phyloP scores from a whole-genome alignment of 768 basidiomycete genomes.

The Lyophyllum atratum region DNA sequence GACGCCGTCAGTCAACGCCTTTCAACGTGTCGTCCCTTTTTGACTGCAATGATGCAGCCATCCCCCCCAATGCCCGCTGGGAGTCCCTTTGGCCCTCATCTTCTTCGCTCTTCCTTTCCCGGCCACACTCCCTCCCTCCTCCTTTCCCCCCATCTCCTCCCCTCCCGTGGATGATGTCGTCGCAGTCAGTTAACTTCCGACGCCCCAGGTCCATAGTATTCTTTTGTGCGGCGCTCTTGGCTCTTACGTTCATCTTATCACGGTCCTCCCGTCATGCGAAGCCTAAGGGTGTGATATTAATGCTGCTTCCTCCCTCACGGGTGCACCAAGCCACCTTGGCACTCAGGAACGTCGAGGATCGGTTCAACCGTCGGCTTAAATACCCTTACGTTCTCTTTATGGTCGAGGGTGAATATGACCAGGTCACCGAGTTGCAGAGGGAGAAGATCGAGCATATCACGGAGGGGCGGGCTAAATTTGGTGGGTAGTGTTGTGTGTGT shows the following conservation, averaged over 20 bases:
- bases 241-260: constrained; percentile 1
- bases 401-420: constrained; percentile 22
- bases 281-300: constrained; percentile 30
- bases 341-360: constrained; percentile 29
- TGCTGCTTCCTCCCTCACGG: constrained; percentile 26
- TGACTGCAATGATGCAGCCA: background rate
- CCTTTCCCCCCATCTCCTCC: background rate
- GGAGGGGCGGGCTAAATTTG: constrained; percentile 27
- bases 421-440: constrained; percentile 23
- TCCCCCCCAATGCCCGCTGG: background rate
- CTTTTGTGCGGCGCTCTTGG: constrained; percentile 2
- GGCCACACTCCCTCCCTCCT: background rate
- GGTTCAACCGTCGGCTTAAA: constrained; percentile 30
- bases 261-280: background rate
- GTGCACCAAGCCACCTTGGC: constrained; percentile 28
- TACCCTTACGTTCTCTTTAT: constrained; percentile 31
- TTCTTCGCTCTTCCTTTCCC: background rate
- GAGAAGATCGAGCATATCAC: constrained; percentile 26
- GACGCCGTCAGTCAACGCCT: background rate
- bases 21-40: background rate
- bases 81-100: background rate
- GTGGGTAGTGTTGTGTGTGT: constrained; percentile 11
- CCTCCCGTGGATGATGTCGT: constrained; percentile 3
- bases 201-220: constrained; percentile 6
- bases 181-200: constrained; percentile 6